These are phyloP conservation scores for Funneliformis geosporum DNA, from an alignment of 192 early-diverging fungal species.

Conservation along the genomic window DNA sequence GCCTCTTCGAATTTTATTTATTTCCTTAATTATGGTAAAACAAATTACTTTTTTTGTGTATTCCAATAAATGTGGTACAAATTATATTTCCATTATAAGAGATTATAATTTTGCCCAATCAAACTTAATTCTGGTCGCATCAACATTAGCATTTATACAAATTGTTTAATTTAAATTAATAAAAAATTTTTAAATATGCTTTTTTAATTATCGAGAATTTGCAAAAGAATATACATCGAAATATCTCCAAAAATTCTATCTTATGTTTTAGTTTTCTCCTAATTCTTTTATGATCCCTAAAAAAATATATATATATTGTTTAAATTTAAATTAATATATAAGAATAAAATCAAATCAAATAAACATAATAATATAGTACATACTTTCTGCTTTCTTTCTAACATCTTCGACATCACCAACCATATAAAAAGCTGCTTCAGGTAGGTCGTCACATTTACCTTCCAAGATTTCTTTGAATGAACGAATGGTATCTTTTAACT, in stretches of 20 bases:
- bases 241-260: not conserved
- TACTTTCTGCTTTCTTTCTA: constrained; percentile 76
- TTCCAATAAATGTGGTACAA: too few species aligned
- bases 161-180: not conserved
- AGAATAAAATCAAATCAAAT: not conserved
- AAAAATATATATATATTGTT: too few species aligned
- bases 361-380: constrained; percentile 5
- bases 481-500: constrained; percentile 89
- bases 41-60: too few species aligned
- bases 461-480: constrained; percentile 97
- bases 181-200: not conserved
- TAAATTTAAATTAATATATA: not conserved
- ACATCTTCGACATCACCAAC: constrained; percentile 96
- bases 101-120: too few species aligned
- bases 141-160: not conserved
- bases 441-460: constrained; percentile 94
- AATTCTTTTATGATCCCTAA: not conserved
- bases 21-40: too few species aligned
- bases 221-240: not conserved
- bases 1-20: too few species aligned
- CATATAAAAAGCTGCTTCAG: constrained; percentile 99
- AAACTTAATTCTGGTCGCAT: too few species aligned
- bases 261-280: not conserved
- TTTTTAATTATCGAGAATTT: not conserved
- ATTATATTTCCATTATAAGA: too few species aligned